These are phyloP conservation scores for Paecilomyces fulvus DNA, from an alignment of 2,329 filamentous ascomycete species.

Conservation along the genomic window DNA sequence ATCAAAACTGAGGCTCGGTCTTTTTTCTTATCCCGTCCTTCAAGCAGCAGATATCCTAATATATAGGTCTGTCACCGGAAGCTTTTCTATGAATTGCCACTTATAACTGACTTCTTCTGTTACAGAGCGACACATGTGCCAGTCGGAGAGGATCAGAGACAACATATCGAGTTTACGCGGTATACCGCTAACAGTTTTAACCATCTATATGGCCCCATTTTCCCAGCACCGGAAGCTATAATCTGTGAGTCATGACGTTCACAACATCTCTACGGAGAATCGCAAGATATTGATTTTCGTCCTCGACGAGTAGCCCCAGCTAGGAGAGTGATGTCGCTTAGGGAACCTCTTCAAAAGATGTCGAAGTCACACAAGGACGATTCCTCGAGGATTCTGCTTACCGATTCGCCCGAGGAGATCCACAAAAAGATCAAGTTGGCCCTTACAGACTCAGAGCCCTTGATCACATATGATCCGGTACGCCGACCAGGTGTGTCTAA, in stretches of 20 bases:
- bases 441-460: constrained; percentile 62
- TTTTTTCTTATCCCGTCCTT: constrained; percentile 93
- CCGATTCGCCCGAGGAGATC: constrained; percentile 59
- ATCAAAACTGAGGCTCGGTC: constrained; percentile 67
- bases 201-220: constrained; percentile 54
- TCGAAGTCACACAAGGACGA: constrained; percentile 73
- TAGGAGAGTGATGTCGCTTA: constrained; percentile 83
- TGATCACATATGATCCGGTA: constrained; percentile 64
- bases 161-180: constrained; percentile 88
- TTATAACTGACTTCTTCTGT: constrained; percentile 8
- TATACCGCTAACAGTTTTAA: constrained; percentile 86
- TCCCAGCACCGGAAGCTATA: constrained; percentile 61
- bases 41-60: constrained; percentile 92
- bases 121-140: constrained; percentile 80
- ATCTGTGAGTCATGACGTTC: constrained; percentile 48
- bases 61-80: constrained; percentile 49
- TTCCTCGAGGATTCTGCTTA: constrained; percentile 74
- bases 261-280: not conserved
- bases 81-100: not conserved
- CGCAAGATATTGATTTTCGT: constrained; percentile 1
- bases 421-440: constrained; percentile 61
- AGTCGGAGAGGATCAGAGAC: constrained; percentile 88
- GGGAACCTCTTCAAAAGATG: constrained; percentile 75
- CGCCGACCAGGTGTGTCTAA: constrained; percentile 77
- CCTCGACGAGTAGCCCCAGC: constrained; percentile 51